Evolutionary conservation across 2,329 filamentous ascomycete genomes (phyloP), one percentile per base, ranked within the genome.

Genomic region (Daldinia sp.): DNA sequence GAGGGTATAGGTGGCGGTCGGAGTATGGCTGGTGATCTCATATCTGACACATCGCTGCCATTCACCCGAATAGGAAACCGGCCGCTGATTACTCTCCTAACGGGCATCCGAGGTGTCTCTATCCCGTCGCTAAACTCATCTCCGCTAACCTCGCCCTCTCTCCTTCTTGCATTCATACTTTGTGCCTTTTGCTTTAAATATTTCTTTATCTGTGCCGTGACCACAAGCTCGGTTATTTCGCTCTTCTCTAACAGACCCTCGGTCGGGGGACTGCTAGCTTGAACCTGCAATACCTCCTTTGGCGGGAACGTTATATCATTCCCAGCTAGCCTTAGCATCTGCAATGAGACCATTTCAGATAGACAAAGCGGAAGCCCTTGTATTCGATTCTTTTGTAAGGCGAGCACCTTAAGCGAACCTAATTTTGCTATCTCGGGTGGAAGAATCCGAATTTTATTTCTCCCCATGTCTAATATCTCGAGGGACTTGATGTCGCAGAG

Each of bases 391-490:
- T 91, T 92, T 69, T 92, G 90, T 32, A 97, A 85, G 1, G 93
- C 94, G 56, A 98, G 82, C 13, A 97, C 94, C 74, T 96, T 96
- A 67, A 98, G 81, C 1, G 92, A 96, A 4, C 89, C 89, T 71
- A 98, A 82, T 73, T 89, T 92, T 63, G 86, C 87, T 64, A 97
- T 91, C 55, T 94, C 90, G 47, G 89, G 86, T 0, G 94, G 93
- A 1, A 98, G 84, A 8, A 85, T 81, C 48, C 85, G 86, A 64
- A 98, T 88, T 75, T 90, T 92, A 75, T 98, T 98, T 71, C 92
- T 87, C 75, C 93, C 94, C 56, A 98, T 84, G 78, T 98, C 94
- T 64, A 98, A 85, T 61, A 97, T 97, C 78, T 98, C 94, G 57
- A 98, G 85, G 30, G 93, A 91, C 53, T 87, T 89, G 64, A 98